Conservation (phyloP, 495 filamentous ascomycete species). For the Neurospora tetrasperma region DNA sequence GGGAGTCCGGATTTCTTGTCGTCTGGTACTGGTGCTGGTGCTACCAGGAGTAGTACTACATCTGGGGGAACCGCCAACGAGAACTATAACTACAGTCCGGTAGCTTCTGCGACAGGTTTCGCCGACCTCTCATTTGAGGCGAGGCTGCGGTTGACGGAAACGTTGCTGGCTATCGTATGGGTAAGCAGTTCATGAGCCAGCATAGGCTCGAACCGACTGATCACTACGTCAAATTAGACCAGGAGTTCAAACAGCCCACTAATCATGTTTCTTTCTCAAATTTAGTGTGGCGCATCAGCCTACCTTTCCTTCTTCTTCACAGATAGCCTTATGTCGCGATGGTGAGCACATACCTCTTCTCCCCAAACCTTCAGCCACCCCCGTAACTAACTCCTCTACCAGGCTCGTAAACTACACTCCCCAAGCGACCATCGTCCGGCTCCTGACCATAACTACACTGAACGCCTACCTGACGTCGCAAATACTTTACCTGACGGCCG, state of each 20-base stretch:
- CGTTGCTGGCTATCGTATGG: constrained; percentile 74
- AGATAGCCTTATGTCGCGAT: constrained; percentile 86
- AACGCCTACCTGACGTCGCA: constrained; percentile 77
- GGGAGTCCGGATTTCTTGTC: not conserved
- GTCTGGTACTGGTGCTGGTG: not conserved
- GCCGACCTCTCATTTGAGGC: constrained; percentile 19
- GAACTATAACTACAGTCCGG: not conserved
- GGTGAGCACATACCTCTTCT: constrained; percentile 33
- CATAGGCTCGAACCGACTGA: not conserved
- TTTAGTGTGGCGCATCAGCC: constrained; percentile 67
- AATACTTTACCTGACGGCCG: constrained; percentile 66
- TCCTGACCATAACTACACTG: constrained; percentile 65
- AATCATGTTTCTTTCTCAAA: not conserved
- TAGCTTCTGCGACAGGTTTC: constrained; percentile 4
- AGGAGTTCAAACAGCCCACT: not conserved
- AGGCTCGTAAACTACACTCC: constrained; percentile 86
- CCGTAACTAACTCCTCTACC: not conserved
- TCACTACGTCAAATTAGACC: not conserved
- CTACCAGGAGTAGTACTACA: not conserved
- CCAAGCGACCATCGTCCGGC: constrained; percentile 71
- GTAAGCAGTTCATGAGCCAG: constrained; percentile 38
- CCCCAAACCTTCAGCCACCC: too few relatives aligned
- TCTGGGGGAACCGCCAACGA: not conserved
- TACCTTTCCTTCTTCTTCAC: constrained; percentile 86
- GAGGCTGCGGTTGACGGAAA: constrained; percentile 57